A percentile compares a stretch with the other conserved stretches of the same genome.
phyloP scores from a whole-genome alignment of 73 alveolate genomes.

The Paramecium octaurelia region DNA sequence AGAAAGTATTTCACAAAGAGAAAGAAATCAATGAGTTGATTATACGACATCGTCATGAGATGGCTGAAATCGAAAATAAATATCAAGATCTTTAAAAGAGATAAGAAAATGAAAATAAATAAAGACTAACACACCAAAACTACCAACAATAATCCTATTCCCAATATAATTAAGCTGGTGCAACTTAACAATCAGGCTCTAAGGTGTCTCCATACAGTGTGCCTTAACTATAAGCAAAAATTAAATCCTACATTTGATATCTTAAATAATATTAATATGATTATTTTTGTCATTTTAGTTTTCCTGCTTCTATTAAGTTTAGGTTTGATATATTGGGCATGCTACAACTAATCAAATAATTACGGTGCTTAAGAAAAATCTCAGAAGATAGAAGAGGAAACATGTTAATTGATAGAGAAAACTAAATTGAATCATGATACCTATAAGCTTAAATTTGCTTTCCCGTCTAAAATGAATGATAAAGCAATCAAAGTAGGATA shows the following conservation, averaged over 20 bases:
- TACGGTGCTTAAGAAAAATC: background rate
- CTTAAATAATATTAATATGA: background rate
- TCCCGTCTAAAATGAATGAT: conserved; percentile 14
- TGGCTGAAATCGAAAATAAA: background rate
- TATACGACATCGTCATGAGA: background rate
- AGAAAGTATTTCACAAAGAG: background rate
- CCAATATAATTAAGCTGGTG: background rate
- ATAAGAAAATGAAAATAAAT: background rate
- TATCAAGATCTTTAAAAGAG: background rate
- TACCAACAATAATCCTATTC: background rate
- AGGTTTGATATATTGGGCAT: background rate
- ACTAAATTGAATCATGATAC: conserved; percentile 54
- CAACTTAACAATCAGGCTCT: background rate
- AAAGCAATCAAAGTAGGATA: background rate
- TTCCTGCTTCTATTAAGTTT: background rate
- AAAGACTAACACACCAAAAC: background rate
- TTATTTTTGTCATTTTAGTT: background rate
- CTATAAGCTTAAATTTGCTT: conserved; percentile 31
- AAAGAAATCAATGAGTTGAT: conserved; percentile 33
- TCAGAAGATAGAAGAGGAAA: background rate
- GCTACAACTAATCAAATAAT: background rate
- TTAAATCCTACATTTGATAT: background rate
- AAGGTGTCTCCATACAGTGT: conserved; percentile 25
- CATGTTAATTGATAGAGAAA: conserved; percentile 33
- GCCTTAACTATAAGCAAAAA: conserved; percentile 26